A percentile compares a stretch with the other conserved stretches of the same genome.
Evolutionary conservation across 306 rosid genomes (phyloP).

Genomic region (Begonia masoniana): DNA sequence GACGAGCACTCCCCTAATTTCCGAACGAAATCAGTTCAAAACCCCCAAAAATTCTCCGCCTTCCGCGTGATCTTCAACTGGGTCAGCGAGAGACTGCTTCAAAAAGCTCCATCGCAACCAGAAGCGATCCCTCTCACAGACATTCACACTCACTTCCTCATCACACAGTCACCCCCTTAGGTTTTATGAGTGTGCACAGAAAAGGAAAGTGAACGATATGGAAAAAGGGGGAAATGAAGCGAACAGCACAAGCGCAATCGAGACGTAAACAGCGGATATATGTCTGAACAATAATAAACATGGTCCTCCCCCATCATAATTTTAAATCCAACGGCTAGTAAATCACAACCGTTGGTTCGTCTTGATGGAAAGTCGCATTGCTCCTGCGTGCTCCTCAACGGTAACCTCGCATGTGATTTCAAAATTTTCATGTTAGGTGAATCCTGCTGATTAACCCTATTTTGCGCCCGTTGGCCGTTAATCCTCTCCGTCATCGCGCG

Average conservation of each 20-base stretch:
- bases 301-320: not conserved
- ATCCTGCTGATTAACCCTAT: not conserved
- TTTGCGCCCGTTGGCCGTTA: no score
- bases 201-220: not conserved
- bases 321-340: slow-evolving; percentile 38
- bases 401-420: slow-evolving; percentile 29
- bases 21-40: slow-evolving; percentile 12
- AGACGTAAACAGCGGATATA: slow-evolving; percentile 28
- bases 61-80: slow-evolving; percentile 5
- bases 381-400: slow-evolving; percentile 20
- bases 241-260: slow-evolving; percentile 12
- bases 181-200: not conserved
- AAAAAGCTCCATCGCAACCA: slow-evolving; percentile 16
- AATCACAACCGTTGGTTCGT: slow-evolving; percentile 19
- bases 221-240: slow-evolving; percentile 2
- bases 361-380: slow-evolving; percentile 26
- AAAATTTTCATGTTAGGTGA: slow-evolving; percentile 4
- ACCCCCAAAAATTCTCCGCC: not conserved
- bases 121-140: slow-evolving; percentile 17
- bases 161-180: not conserved
- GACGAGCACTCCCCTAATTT: not conserved
- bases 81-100: slow-evolving; percentile 18
- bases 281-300: slow-evolving; percentile 20
- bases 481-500: no score
- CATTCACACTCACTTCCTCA: slow-evolving; percentile 1